Conservation (phyloP, 202 grass and related monocot genomes). For the Dendrocalamus latiflorus region DNA sequence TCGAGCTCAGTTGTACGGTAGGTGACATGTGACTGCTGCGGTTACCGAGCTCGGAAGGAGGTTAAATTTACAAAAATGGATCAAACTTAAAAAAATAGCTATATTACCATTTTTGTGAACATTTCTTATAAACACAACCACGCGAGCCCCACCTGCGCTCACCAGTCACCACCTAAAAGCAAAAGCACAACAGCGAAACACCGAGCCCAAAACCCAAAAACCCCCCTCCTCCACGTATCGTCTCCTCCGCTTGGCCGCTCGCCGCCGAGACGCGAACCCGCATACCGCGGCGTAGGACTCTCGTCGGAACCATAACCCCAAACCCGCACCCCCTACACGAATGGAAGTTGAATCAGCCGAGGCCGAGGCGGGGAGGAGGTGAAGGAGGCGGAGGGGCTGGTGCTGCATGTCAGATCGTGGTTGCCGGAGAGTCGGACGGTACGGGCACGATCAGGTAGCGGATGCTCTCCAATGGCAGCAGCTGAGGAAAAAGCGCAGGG, state of each 20-base stretch:
- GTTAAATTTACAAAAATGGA: too few relatives aligned
- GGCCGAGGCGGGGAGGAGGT: too few relatives aligned
- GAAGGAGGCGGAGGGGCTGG: not conserved
- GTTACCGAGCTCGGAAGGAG: too few relatives aligned
- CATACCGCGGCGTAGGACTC: not conserved
- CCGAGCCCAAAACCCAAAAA: not conserved
- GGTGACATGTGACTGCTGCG: too few relatives aligned
- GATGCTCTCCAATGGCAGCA: conserved; percentile 44
- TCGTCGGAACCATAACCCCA: not conserved
- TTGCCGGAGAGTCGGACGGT: not conserved
- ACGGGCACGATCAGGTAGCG: conserved; percentile 29
- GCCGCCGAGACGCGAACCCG: not conserved
- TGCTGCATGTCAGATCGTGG: conserved; percentile 41
- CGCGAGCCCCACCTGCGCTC: not conserved
- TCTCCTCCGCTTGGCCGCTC: not conserved
- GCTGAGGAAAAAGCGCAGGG: conserved; percentile 41
- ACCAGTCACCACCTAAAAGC: not conserved
- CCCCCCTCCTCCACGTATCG: not conserved
- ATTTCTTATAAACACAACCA: too few relatives aligned
- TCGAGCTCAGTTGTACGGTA: too few relatives aligned
- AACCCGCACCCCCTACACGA: not conserved
- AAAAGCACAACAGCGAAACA: not conserved
- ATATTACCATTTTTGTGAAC: too few relatives aligned
- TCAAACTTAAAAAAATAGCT: too few relatives aligned
- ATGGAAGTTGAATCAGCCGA: not conserved